phyloP scores from a whole-genome alignment of 2,329 filamentous ascomycete genomes.

The Aspergillus intermedius region DNA sequence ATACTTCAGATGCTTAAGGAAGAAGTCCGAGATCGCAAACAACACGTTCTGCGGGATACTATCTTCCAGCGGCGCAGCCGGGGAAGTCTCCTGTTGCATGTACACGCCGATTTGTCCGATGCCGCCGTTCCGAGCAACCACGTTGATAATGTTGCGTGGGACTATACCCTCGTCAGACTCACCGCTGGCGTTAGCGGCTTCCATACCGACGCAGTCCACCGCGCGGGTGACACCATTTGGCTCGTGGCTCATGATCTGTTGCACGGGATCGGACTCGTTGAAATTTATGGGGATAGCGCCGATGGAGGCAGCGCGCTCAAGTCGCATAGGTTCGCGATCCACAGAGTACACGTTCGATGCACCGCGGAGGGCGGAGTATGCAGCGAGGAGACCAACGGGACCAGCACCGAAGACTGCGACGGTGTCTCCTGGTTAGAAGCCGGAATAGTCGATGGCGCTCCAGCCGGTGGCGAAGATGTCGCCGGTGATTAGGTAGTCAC shows the following conservation, averaged over 20 bases:
- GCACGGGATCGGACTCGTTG: background rate
- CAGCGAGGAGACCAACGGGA: background rate
- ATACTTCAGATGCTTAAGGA: background rate
- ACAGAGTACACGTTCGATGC: background rate
- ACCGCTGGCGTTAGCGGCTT: background rate
- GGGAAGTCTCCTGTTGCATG: background rate
- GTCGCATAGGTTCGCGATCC: background rate
- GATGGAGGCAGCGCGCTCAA: background rate
- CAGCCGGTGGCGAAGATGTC: background rate
- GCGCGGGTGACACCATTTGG: background rate
- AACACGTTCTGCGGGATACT: background rate
- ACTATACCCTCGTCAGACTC: background rate
- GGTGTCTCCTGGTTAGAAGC: background rate
- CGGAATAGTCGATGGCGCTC: background rate
- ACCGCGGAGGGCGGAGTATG: background rate
- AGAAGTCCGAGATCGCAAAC: background rate
- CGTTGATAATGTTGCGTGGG: background rate
- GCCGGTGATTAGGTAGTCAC: background rate
- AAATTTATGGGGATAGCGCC: background rate
- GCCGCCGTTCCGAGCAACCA: background rate
- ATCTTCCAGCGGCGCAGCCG: background rate
- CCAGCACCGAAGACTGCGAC: background rate
- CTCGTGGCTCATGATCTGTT: background rate
- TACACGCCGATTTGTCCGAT: background rate
- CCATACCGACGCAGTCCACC: background rate